Conservation (phyloP, 768 basidiomycete genomes). For the Myochromella boudieri region DNA sequence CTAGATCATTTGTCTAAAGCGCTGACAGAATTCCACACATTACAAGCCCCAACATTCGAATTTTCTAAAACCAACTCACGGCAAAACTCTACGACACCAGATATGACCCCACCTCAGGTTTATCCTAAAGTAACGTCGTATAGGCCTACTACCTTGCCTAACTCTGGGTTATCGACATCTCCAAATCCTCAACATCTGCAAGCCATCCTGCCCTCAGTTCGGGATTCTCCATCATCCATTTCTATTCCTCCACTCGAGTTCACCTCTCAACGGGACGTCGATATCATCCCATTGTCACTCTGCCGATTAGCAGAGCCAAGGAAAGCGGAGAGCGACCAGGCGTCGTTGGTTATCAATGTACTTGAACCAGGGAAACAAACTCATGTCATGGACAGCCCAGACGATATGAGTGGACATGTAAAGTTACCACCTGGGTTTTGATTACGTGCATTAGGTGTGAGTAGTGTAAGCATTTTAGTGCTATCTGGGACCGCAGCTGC, state of each 20-base stretch:
- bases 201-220: conserved; percentile 1
- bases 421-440: conserved; percentile 22
- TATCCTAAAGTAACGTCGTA: conserved; percentile 4
- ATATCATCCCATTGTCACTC: conserved; percentile 14
- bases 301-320: conserved; percentile 13
- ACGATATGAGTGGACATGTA: conserved; percentile 26
- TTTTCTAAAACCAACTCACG: conserved; percentile 25
- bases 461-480: not conserved
- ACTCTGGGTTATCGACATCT: not conserved
- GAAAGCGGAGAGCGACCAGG: conserved; percentile 17
- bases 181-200: not conserved
- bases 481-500: not conserved
- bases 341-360: conserved; percentile 30
- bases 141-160: conserved; percentile 7
- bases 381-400: conserved; percentile 39
- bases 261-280: conserved; percentile 1
- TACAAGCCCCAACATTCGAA: conserved; percentile 45
- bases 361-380: conserved; percentile 28
- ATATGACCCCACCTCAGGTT: conserved; percentile 9
- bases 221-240: conserved; percentile 6
- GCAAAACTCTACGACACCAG: conserved; percentile 18
- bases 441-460: not conserved
- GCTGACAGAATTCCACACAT: conserved; percentile 48
- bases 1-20: conserved; percentile 57
- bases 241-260: conserved; percentile 1